A percentile compares a stretch with the other conserved stretches of the same genome.
These are phyloP conservation scores for Mucor racemosus DNA, from an alignment of 371 early-diverging fungal genomes.

Conservation along the genomic window DNA sequence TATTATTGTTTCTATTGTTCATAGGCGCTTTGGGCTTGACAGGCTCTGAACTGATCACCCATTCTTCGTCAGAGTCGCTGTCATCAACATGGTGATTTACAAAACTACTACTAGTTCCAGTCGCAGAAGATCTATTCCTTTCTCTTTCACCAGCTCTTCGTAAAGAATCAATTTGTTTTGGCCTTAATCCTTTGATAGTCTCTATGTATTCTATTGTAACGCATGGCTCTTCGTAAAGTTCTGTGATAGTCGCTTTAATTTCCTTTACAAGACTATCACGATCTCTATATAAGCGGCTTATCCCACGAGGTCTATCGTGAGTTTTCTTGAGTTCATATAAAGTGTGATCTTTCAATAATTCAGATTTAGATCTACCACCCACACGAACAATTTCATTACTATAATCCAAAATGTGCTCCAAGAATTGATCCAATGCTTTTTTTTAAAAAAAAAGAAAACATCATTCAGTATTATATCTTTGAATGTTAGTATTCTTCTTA, in stretches of 20 bases:
- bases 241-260: constrained; percentile 42
- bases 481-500: constrained; percentile 15
- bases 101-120: not conserved
- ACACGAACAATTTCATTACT: constrained; percentile 62
- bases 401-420: constrained; percentile 58
- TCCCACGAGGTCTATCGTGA: constrained; percentile 35
- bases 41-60: constrained; percentile 35
- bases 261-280: constrained; percentile 43
- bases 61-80: constrained; percentile 46
- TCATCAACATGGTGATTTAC: not conserved
- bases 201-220: constrained; percentile 47
- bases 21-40: constrained; percentile 6
- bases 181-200: constrained; percentile 37
- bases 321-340: constrained; percentile 52
- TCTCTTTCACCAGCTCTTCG: constrained; percentile 40
- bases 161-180: constrained; percentile 49
- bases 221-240: constrained; percentile 59
- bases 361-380: constrained; percentile 65
- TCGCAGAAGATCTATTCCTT: constrained; percentile 25
- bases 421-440: constrained; percentile 72
- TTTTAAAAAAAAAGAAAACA: not conserved
- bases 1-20: not conserved
- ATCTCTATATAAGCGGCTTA: constrained; percentile 35
- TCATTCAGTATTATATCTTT: not conserved
- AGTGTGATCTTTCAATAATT: constrained; percentile 41